Evolutionary conservation across 352 stramenopile species (phyloP).

Genomic region (Lagenidium giganteum): DNA sequence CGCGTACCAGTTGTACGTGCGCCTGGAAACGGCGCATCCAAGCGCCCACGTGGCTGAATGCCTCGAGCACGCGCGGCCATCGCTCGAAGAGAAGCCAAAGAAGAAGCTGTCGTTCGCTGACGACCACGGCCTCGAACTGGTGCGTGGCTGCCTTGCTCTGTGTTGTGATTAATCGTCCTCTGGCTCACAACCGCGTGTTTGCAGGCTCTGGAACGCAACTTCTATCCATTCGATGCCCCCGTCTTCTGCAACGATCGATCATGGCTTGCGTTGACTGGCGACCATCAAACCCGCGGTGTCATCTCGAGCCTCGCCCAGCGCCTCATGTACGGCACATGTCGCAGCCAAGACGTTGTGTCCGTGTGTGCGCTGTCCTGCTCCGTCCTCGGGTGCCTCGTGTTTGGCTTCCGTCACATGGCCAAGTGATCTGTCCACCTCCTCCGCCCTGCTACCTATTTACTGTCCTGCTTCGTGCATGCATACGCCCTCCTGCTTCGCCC

Average conservation of each 20-base stretch:
- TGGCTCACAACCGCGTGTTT: not conserved
- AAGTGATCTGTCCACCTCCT: constrained; percentile 12
- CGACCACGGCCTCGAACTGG: constrained; percentile 41
- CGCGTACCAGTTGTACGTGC: too few relatives aligned
- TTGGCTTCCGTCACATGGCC: constrained; percentile 26
- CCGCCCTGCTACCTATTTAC: constrained; percentile 6
- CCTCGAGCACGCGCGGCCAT: too few relatives aligned
- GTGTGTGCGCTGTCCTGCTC: constrained; percentile 53
- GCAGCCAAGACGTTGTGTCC: constrained; percentile 40
- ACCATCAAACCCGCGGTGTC: not conserved
- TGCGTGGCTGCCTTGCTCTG: constrained; percentile 9
- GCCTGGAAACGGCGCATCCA: too few relatives aligned
- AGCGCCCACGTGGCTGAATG: too few relatives aligned
- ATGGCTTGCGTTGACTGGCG: constrained; percentile 4
- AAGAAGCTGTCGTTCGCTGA: constrained; percentile 59
- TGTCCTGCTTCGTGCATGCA: constrained; percentile 3
- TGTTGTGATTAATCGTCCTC: not conserved
- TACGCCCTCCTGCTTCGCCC: not conserved
- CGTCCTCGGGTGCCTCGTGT: constrained; percentile 32
- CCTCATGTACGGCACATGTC: constrained; percentile 10
- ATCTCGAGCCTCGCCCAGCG: not conserved
- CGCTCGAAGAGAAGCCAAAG: too few relatives aligned
- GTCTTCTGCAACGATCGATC: constrained; percentile 37
- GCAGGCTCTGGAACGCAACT: constrained; percentile 33
- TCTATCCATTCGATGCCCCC: constrained; percentile 31